Base-by-base conservation (phyloP, 306 rosid species). In the Corylus heterophylla region DNA sequence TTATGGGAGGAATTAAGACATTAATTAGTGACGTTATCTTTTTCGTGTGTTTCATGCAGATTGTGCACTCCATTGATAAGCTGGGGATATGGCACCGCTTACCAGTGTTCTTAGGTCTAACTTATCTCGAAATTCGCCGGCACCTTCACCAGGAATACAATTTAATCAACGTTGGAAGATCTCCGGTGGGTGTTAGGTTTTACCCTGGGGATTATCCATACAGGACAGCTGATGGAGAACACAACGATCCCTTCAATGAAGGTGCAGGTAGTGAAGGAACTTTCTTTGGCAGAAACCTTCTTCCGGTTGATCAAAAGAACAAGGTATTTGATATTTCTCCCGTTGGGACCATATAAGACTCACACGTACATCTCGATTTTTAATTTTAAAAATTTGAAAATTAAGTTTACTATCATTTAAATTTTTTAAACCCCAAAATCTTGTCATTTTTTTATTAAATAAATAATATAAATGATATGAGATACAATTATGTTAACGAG, bases 241-340 rank as follows among this genome's bases (percentile, higher is more conserved):
- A 3, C 25, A 90, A 86, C 47, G 94, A 90, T 12, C 94, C 91
- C 17, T 88, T 90, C 81, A 79, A 88, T 58, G 90, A 88, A 35
- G 86, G 14, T 47, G 90, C 76, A 54, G 94, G 90, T 9, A 74
- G 86, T 62, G 72, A 86, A 45, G 91, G 90, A 0, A 73, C 86
- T 35, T 88, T 90, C 79, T 82, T 90, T 81, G 94, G 94, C 39
- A 84, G 94, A 70, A 90, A 90, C 9, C 1, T 87, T 35, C 86
- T 78, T 4, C 94, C 94, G 0, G 85, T 82, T 4, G 78, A 84
- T 49, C 90, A 87, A 64, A 86, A 86, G 31, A 44, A 76, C 0
- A 86, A 82, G 93, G 91, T 88, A 79, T 31, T 31, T 31, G 35
- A 31, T 31, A 31, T 31, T 31, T 31, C 35, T 31, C 35, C 35